Evolutionary conservation across 257 asterid genomes (phyloP).

Genomic region (Salvia splendens): DNA sequence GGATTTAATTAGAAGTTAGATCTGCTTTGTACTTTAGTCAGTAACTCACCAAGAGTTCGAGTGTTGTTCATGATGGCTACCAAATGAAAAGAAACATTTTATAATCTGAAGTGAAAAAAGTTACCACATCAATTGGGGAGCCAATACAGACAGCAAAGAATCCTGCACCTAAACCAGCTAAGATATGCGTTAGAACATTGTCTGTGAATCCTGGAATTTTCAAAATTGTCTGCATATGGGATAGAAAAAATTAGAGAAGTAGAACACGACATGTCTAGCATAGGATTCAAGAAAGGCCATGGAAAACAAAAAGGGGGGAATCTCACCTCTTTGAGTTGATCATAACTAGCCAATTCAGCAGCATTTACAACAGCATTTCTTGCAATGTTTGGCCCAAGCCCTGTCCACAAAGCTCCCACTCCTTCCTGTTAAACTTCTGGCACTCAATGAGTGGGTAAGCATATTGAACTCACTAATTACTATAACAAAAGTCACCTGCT

Average conservation of each 20-base stretch:
- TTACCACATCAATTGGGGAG: slow-evolving; percentile 96
- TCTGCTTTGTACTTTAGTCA: slow-evolving; percentile 20
- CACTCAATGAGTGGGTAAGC: slow-evolving; percentile 36
- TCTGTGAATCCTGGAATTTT: slow-evolving; percentile 80
- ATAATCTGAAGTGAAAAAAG: slow-evolving; percentile 26
- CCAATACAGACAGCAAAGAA: slow-evolving; percentile 94
- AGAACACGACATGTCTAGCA: slow-evolving; percentile 21
- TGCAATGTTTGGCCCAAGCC: slow-evolving; percentile 90
- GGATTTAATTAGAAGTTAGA: background rate
- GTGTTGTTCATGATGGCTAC: slow-evolving; percentile 7
- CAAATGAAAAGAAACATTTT: background rate
- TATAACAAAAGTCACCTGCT: slow-evolving; percentile 57
- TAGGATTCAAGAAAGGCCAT: background rate
- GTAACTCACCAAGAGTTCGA: slow-evolving; percentile 17
- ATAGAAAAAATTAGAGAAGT: slow-evolving; percentile 33
- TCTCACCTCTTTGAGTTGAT: slow-evolving; percentile 83
- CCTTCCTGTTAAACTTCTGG: slow-evolving; percentile 73
- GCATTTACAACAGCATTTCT: slow-evolving; percentile 90
- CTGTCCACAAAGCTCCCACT: slow-evolving; percentile 88
- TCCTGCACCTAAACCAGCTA: slow-evolving; percentile 96
- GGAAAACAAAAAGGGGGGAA: background rate
- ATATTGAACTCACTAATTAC: slow-evolving; percentile 21
- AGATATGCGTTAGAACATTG: slow-evolving; percentile 68
- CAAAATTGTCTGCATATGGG: slow-evolving; percentile 63
- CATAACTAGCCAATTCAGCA: slow-evolving; percentile 94